Evolutionary conservation across 2,329 filamentous ascomycete species (phyloP).

Genomic region (Cytospora mali): DNA sequence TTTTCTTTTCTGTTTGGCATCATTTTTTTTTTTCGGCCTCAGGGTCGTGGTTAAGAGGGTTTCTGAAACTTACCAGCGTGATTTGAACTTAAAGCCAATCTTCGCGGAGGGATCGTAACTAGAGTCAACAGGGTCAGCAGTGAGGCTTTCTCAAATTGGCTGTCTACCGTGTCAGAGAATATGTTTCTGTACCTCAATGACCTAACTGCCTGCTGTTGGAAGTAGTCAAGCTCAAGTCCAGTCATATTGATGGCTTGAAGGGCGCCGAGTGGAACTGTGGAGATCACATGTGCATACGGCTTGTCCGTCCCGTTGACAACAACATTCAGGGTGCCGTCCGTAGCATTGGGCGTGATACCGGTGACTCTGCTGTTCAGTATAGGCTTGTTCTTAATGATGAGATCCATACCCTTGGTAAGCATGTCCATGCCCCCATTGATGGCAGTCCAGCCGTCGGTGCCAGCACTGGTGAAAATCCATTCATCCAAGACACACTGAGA

Average conservation of each 20-base stretch:
- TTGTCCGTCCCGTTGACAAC: slow-evolving; percentile 30
- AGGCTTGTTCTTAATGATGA: slow-evolving; percentile 32
- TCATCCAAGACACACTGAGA: slow-evolving; percentile 31
- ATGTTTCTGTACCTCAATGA: slow-evolving; percentile 31
- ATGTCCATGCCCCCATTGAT: slow-evolving; percentile 37
- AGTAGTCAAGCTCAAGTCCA: slow-evolving; percentile 35
- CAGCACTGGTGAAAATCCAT: slow-evolving; percentile 33
- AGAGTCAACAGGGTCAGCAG: not conserved
- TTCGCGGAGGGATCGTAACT: slow-evolving; percentile 36
- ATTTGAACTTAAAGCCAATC: slow-evolving; percentile 37
- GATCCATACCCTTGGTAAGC: slow-evolving; percentile 36
- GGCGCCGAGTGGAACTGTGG: slow-evolving; percentile 34
- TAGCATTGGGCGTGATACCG: slow-evolving; percentile 27
- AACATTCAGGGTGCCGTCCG: slow-evolving; percentile 29
- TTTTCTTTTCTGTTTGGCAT: no score
- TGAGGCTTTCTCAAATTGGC: not conserved
- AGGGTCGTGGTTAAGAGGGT: no score
- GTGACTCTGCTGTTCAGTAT: slow-evolving; percentile 31
- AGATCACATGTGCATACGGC: slow-evolving; percentile 33
- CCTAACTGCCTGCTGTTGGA: slow-evolving; percentile 37
- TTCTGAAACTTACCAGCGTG: slow-evolving; percentile 32
- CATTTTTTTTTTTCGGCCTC: no score
- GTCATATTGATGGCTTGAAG: slow-evolving; percentile 34
- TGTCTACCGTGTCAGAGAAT: not conserved
- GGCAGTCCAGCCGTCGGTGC: slow-evolving; percentile 35